Percentiles rank a stretch among this genome's conserved stretches.
phyloP scores from a whole-genome alignment of 352 stramenopile species.

The Globisporangium yorkense region DNA sequence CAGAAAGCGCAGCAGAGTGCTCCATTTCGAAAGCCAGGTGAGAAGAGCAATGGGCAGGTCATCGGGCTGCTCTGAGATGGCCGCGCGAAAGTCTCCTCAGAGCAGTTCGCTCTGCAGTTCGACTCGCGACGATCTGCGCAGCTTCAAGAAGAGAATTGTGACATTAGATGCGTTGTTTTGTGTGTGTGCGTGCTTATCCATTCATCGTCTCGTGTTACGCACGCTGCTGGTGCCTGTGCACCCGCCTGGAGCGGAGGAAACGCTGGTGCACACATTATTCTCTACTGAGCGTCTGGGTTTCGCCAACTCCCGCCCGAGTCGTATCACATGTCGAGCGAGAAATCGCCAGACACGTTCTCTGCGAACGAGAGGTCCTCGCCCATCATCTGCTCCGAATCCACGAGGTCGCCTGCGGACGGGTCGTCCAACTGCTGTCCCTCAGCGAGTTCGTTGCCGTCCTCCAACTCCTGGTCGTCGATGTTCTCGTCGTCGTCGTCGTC shows the following conservation, averaged over 20 bases:
- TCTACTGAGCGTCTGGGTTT: background rate
- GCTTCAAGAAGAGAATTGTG: slow-evolving; percentile 8
- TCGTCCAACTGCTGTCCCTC: background rate
- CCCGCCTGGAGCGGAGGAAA: too few species aligned
- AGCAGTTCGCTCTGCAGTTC: background rate
- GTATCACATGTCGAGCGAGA: slow-evolving; percentile 16
- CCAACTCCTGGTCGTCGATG: slow-evolving; percentile 16
- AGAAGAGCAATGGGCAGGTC: slow-evolving; percentile 61
- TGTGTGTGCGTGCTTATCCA: background rate
- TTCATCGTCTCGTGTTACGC: background rate
- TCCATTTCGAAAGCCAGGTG: slow-evolving; percentile 62
- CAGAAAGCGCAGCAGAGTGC: slow-evolving; percentile 38
- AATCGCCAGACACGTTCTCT: slow-evolving; percentile 13
- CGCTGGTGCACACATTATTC: background rate
- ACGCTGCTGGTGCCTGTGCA: background rate
- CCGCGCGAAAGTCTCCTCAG: background rate
- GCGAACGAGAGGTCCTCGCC: slow-evolving; percentile 2
- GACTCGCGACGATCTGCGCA: background rate
- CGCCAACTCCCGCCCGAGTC: background rate
- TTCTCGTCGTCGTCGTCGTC: slow-evolving; percentile 56
- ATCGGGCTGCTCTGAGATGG: slow-evolving; percentile 55
- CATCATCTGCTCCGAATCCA: background rate
- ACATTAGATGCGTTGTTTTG: background rate
- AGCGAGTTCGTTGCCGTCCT: slow-evolving; percentile 1
- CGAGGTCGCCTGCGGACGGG: background rate